These are phyloP conservation scores for Centrapalus pauciflorus DNA, from an alignment of 129 eudicot genomes.

Conservation along the genomic window DNA sequence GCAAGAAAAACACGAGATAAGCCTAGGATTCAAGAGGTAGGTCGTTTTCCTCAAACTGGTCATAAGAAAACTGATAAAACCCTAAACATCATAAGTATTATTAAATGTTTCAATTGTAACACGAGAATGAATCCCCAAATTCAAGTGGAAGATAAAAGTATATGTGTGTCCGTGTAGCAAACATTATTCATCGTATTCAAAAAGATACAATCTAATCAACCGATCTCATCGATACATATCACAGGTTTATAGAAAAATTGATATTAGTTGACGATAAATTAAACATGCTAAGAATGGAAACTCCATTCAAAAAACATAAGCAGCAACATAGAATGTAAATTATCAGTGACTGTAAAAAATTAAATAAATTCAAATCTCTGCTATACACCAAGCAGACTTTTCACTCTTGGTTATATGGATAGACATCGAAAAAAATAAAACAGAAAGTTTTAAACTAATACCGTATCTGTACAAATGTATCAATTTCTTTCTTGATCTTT, in stretches of 20 bases:
- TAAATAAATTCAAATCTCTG: background rate
- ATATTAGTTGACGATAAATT: background rate
- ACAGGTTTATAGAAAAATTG: background rate
- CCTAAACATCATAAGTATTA: no score
- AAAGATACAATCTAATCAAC: background rate
- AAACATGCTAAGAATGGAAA: slow-evolving; percentile 6
- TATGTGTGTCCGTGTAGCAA: slow-evolving; percentile 5
- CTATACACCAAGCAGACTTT: background rate
- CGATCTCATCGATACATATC: background rate
- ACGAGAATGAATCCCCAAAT: slow-evolving; percentile 2
- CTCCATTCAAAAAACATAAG: background rate
- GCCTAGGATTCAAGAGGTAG: no score
- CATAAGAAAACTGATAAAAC: no score
- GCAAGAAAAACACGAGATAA: no score
- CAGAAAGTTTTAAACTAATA: background rate
- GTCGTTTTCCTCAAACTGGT: background rate
- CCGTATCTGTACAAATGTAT: background rate
- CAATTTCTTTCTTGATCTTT: background rate
- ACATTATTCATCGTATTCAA: background rate
- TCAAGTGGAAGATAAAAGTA: background rate
- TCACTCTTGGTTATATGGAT: background rate
- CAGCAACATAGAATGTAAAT: background rate
- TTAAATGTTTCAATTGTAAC: background rate
- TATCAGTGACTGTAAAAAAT: background rate
- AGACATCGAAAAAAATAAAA: background rate